Base-by-base conservation (phyloP, 106 monocot genomes). In the Dioscorea dumetorum region DNA sequence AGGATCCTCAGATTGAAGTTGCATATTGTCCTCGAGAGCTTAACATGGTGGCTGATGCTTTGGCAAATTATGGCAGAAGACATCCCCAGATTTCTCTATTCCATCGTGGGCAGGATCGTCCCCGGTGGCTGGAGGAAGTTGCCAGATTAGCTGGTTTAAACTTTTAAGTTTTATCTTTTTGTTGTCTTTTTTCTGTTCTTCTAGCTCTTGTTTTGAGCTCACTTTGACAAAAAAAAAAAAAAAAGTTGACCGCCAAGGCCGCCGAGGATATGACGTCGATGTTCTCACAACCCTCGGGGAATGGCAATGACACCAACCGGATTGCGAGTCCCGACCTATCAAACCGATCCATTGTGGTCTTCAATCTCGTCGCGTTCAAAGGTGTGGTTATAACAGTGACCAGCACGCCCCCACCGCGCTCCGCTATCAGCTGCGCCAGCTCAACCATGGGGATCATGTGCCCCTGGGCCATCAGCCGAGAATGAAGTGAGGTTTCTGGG, bases 371-470 rank as follows among this genome's bases (percentile, higher is more conserved):
- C 19, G 73, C 74, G 66, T 85, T 90, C 10, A 76, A 48, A 0
- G 74, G 90, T 5, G 90, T 85, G 57, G 77, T 85, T 62, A 90
- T 58, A 72, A 90, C 2, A 65, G 60, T 83, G 63, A 80, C 82
- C 1, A 10, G 71, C 19, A 70, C 80, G 23, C 90, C 83, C 15
- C 79, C 80, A 19, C 90, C 83, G n/a, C 82, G 79, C 11, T 51
- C 51, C 16, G 90, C 77, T 24, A 90, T 75, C 20, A 82, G 74
- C 4, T 74, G 65, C 19, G 73, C 85, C 5, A 85, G 20, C 74
- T 85, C 90, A 4, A 76, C 49, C 77, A 82, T 77, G 63, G 85
- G 90, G 58, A 90, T 90, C 59, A 80, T 82, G 76, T 85, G 90
- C 61, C 85, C 85, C 64, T 77, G 89, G 22, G 89, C 77, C 49